Conservation (phyloP, 345 rosid species). For the Bretschneidera sinensis region DNA sequence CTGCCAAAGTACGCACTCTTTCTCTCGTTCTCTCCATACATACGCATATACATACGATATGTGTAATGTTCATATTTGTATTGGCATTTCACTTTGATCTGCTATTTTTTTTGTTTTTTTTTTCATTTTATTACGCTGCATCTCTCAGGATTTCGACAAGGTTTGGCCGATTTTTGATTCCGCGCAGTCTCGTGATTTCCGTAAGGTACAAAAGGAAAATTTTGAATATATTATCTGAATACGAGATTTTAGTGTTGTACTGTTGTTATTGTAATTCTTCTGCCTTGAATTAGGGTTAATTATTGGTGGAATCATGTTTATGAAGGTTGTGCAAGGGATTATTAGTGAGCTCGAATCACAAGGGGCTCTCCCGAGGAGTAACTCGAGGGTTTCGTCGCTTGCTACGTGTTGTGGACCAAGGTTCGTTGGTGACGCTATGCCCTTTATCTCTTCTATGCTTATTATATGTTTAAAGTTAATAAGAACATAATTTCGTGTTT, state of each 20-base stretch:
- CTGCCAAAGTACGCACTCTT: conserved; percentile 63
- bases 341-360: conserved; percentile 97
- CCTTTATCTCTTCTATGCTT: background rate
- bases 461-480: too few relatives aligned
- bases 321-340: conserved; percentile 94
- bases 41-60: background rate
- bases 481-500: too few relatives aligned
- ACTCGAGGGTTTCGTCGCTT: conserved; percentile 97
- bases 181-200: conserved; percentile 94
- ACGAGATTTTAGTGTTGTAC: background rate
- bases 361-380: conserved; percentile 98
- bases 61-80: background rate
- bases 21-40: conserved; percentile 6
- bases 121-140: conserved; percentile 24
- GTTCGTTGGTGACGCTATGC: conserved; percentile 43
- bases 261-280: conserved; percentile 1
- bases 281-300: conserved; percentile 12
- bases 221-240: background rate
- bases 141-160: conserved; percentile 93
- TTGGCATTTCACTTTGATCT: conserved; percentile 6
- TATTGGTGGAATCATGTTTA: conserved; percentile 9
- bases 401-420: conserved; percentile 99
- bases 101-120: conserved; percentile 12
- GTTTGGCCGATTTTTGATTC: conserved; percentile 99
- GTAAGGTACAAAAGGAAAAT: conserved; percentile 53